These are phyloP conservation scores for Cadophora malorum DNA, from an alignment of 2,329 filamentous ascomycete species.

Conservation along the genomic window DNA sequence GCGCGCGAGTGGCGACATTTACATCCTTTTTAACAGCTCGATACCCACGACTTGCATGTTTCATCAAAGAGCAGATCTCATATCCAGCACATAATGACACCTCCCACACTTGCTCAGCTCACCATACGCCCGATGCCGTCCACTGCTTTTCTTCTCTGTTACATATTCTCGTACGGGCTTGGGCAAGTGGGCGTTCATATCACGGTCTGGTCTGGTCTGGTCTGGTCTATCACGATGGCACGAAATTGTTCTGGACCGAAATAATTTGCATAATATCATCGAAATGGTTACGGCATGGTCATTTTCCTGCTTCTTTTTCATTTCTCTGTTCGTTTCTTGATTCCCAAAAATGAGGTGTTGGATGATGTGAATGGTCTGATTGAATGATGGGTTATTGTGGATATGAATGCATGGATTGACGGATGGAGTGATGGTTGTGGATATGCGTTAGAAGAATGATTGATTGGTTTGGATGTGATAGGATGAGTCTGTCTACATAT, in stretches of 20 bases:
- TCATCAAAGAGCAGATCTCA: neutral
- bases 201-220: neutral
- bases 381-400: neutral
- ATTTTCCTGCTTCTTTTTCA: neutral
- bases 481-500: neutral
- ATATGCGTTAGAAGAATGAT: neutral
- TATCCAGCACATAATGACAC: neutral
- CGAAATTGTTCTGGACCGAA: neutral
- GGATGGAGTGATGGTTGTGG: neutral
- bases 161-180: neutral
- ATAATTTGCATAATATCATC: neutral
- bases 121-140: neutral
- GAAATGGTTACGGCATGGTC: neutral
- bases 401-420: neutral
- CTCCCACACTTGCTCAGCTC: neutral
- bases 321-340: neutral
- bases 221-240: neutral
- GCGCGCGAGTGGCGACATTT: neutral
- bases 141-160: neutral
- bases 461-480: neutral
- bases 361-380: neutral
- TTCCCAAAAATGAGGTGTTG: neutral
- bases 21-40: neutral
- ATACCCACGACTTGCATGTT: neutral
- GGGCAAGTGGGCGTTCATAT: neutral